These are phyloP conservation scores for Wallacemonas sp. DNA, from an alignment of 208 protist species.

Conservation along the genomic window DNA sequence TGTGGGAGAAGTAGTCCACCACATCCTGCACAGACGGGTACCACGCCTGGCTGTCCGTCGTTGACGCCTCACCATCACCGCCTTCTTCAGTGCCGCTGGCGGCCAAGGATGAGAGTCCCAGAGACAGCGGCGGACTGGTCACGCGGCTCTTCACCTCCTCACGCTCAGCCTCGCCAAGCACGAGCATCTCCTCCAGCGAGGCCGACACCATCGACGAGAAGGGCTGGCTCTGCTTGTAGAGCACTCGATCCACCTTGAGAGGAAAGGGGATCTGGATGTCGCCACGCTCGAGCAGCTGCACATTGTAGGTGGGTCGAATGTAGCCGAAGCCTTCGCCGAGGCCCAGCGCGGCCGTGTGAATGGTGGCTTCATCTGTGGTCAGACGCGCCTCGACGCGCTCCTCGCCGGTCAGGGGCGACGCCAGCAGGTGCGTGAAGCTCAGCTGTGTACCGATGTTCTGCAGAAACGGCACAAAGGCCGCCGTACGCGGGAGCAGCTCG, in stretches of 20 bases:
- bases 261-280: slow-evolving; percentile 22
- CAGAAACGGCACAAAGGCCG: slow-evolving; percentile 41
- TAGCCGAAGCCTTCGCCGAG: slow-evolving; percentile 79
- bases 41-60: no score
- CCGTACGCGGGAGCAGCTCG: slow-evolving; percentile 35
- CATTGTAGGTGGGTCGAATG: slow-evolving; percentile 43
- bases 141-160: background rate
- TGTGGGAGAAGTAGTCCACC: slow-evolving; percentile 51
- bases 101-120: background rate
- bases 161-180: background rate
- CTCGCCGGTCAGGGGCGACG: slow-evolving; percentile 60
- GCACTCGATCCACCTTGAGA: slow-evolving; percentile 39
- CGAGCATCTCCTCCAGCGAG: slow-evolving; percentile 36
- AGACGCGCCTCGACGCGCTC: slow-evolving; percentile 71
- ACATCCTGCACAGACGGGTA: background rate
- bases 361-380: slow-evolving; percentile 53
- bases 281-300: slow-evolving; percentile 21
- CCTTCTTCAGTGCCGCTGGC: no score
- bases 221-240: slow-evolving; percentile 49
- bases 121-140: background rate
- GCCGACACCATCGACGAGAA: slow-evolving; percentile 69
- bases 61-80: background rate
- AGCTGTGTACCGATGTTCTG: slow-evolving; percentile 67
- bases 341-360: slow-evolving; percentile 59
- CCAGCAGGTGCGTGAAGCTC: slow-evolving; percentile 70